Conservation (phyloP, 2,329 filamentous ascomycete genomes). For the Fusarium sp. region DNA sequence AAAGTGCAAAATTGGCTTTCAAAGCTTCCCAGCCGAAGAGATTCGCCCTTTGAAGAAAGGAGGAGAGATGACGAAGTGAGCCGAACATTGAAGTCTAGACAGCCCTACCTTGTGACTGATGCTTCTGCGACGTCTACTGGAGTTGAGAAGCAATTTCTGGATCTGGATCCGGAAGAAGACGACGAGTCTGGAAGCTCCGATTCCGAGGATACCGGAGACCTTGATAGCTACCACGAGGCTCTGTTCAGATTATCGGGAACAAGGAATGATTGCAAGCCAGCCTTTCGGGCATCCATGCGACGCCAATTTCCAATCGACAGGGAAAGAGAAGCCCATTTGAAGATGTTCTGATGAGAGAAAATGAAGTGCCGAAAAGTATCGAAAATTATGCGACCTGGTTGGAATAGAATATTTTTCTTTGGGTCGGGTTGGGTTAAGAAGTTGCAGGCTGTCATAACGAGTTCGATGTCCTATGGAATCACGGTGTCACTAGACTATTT, state of each 20-base stretch:
- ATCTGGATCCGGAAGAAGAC: not conserved
- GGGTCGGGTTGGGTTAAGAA: not conserved
- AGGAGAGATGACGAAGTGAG: not conserved
- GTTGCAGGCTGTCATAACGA: rapidly evolving
- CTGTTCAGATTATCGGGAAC: not conserved
- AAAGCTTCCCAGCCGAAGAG: not conserved
- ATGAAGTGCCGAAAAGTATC: rapidly evolving
- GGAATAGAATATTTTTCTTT: not conserved
- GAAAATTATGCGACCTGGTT: rapidly evolving
- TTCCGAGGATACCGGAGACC: not conserved
- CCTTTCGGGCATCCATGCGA: not conserved
- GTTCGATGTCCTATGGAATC: too few relatives aligned
- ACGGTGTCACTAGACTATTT: not conserved
- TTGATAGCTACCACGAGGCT: not conserved
- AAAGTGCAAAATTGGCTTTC: not conserved
- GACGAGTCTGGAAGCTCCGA: not conserved
- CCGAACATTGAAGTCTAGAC: rapidly evolving
- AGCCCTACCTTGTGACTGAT: rapidly evolving
- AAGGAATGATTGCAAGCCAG: not conserved
- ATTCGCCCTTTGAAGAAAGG: rapidly evolving
- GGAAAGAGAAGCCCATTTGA: not conserved
- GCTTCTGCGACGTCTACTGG: rapidly evolving
- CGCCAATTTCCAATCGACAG: not conserved
- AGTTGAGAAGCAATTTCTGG: not conserved
- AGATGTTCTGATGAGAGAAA: rapidly evolving